phyloP scores from a whole-genome alignment of 2,329 filamentous ascomycete species.

The Xylogone sp. region DNA sequence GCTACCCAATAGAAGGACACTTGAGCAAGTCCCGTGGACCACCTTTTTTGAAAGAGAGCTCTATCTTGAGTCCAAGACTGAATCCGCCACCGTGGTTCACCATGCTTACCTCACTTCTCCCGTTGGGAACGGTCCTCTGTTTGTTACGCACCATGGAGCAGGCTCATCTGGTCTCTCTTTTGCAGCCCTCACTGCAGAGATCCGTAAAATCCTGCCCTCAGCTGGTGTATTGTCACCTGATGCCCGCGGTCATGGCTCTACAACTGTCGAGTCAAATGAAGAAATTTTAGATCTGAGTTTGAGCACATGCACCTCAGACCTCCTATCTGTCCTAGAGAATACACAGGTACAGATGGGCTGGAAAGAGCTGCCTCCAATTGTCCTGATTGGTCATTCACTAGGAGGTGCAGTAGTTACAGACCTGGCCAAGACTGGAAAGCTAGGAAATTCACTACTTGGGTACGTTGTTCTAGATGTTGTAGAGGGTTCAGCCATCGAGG shows the following conservation, averaged over 20 bases:
- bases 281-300: conserved; percentile 64
- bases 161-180: conserved; percentile 93
- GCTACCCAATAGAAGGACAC: conserved; percentile 25
- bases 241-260: conserved; percentile 81
- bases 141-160: conserved; percentile 92
- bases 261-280: conserved; percentile 39
- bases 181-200: conserved; percentile 72
- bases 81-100: conserved; percentile 52
- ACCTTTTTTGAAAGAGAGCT: conserved; percentile 89
- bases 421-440: conserved; percentile 62
- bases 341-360: conserved; percentile 69
- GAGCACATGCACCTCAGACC: conserved; percentile 67
- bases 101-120: conserved; percentile 90
- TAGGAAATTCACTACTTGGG: conserved; percentile 70
- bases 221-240: conserved; percentile 84
- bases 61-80: conserved; percentile 54
- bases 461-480: conserved; percentile 94
- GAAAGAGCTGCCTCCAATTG: conserved; percentile 66
- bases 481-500: conserved; percentile 93
- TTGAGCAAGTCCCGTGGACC: conserved; percentile 61
- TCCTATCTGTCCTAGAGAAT: conserved; percentile 64
- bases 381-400: conserved; percentile 88
- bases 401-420: conserved; percentile 90
- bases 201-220: conserved; percentile 70
- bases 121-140: conserved; percentile 67